Percentiles rank a stretch among this genome's conserved stretches.
These are phyloP conservation scores for Hylodesmum podocarpum DNA, from an alignment of 306 rosid species.

Conservation along the genomic window DNA sequence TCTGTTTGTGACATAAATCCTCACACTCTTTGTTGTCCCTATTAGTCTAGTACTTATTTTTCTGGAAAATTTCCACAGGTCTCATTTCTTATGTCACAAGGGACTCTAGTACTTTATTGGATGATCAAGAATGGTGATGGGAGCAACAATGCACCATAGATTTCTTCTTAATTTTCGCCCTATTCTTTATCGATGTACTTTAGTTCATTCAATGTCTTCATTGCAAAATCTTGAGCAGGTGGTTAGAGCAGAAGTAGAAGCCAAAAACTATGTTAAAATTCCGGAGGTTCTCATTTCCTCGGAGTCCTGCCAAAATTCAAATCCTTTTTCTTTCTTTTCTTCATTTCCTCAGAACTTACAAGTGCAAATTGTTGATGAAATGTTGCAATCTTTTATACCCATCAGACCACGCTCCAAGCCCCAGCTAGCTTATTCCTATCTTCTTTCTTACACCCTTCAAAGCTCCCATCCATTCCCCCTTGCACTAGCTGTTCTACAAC, in stretches of 20 bases:
- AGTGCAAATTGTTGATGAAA: conserved; percentile 65
- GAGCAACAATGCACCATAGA: conserved; percentile 34
- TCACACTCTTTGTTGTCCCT: neutral
- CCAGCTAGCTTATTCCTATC: conserved; percentile 48
- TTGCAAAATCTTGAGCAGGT: conserved; percentile 42
- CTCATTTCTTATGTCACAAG: conserved; percentile 18
- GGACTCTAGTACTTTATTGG: neutral
- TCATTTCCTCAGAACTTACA: conserved; percentile 47
- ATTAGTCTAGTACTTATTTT: neutral
- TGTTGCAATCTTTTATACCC: conserved; percentile 67
- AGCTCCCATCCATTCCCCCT: conserved; percentile 64
- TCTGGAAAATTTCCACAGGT: conserved; percentile 23
- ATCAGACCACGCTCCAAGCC: conserved; percentile 61
- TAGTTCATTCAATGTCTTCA: conserved; percentile 34
- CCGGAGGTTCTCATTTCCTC: conserved; percentile 54
- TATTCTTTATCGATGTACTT: conserved; percentile 35
- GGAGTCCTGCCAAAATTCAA: conserved; percentile 51
- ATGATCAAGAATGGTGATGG: conserved; percentile 33
- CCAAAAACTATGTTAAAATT: conserved; percentile 60
- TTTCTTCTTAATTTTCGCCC: conserved; percentile 23
- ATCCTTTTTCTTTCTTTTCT: conserved; percentile 73
- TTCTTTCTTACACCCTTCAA: conserved; percentile 62
- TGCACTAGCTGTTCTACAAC: conserved; percentile 63
- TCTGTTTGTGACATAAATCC: neutral
- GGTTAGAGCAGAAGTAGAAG: conserved; percentile 51